A percentile compares a stretch with the other conserved stretches of the same genome.
Evolutionary conservation across 352 stramenopile genomes (phyloP).

Genomic region (Thalassiosira mediterranea): DNA sequence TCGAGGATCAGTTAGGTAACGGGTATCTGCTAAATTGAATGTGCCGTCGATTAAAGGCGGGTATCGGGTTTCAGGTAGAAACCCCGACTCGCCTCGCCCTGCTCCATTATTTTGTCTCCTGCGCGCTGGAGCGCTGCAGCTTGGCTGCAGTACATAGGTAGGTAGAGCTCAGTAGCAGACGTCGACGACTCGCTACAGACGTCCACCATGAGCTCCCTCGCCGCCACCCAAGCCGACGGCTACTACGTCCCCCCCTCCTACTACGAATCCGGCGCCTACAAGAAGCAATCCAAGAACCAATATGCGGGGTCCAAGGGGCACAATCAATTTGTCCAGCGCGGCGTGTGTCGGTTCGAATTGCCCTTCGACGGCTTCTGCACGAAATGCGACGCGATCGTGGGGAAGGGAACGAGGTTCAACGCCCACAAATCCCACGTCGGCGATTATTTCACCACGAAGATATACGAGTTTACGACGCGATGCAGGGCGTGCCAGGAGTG

Average conservation of each 20-base stretch:
- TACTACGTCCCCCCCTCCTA: slow-evolving; percentile 96
- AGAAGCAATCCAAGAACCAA: slow-evolving; percentile 69
- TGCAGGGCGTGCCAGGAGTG: slow-evolving; percentile 88
- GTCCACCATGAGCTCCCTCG: slow-evolving; percentile 95
- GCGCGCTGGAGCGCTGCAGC: no score
- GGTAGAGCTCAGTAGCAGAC: no score
- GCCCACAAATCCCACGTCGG: slow-evolving; percentile 91
- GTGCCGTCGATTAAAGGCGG: no score
- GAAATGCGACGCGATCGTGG: slow-evolving; percentile 79
- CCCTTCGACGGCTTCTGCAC: slow-evolving; percentile 92
- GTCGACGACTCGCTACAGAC: no score
- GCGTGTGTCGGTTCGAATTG: slow-evolving; percentile 97
- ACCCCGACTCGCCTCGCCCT: no score
- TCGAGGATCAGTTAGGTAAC: no score
- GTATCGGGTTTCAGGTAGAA: no score
- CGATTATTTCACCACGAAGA: slow-evolving; percentile 90
- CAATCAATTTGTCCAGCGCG: slow-evolving; percentile 90
- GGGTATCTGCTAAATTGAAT: no score
- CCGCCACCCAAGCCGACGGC: slow-evolving; percentile 95
- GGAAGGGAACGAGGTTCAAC: slow-evolving; percentile 94
- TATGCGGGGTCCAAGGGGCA: slow-evolving; percentile 79
- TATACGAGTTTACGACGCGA: slow-evolving; percentile 94
- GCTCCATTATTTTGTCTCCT: no score
- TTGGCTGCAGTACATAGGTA: no score
- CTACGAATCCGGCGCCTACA: slow-evolving; percentile 68